Percentiles rank a stretch among this genome's conserved stretches.
phyloP scores from a whole-genome alignment of 2,329 filamentous ascomycete genomes.

The Phaeosphaeria sp. region DNA sequence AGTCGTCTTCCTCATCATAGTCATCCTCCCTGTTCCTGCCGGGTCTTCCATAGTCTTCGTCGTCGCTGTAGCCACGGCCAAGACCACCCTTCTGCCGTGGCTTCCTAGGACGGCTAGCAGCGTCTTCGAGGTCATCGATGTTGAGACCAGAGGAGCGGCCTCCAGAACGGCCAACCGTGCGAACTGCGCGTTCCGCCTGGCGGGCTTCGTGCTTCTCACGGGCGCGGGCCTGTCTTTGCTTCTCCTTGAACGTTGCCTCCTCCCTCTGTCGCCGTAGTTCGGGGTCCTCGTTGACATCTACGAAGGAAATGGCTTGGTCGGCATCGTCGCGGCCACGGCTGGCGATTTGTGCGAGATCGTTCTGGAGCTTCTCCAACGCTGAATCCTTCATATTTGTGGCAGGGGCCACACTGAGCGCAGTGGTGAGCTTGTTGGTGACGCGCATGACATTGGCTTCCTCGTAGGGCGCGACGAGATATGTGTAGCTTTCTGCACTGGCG shows the following conservation, averaged over 20 bases:
- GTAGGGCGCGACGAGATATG: slow-evolving; percentile 77
- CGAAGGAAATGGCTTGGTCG: slow-evolving; percentile 67
- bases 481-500: slow-evolving; percentile 71
- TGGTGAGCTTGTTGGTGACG: slow-evolving; percentile 77
- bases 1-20: slow-evolving; percentile 81
- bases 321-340: slow-evolving; percentile 54
- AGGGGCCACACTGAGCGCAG: slow-evolving; percentile 72
- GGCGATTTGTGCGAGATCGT: slow-evolving; percentile 69
- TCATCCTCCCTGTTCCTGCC: slow-evolving; percentile 72
- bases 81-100: slow-evolving; percentile 46
- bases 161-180: slow-evolving; percentile 58
- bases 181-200: slow-evolving; percentile 64
- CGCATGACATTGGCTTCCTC: slow-evolving; percentile 72
- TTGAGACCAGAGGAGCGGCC: slow-evolving; percentile 64
- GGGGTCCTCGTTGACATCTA: slow-evolving; percentile 74
- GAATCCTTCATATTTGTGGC: slow-evolving; percentile 74
- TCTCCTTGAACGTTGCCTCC: slow-evolving; percentile 77
- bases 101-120: slow-evolving; percentile 39
- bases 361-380: slow-evolving; percentile 72
- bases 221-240: slow-evolving; percentile 66
- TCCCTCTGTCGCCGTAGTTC: slow-evolving; percentile 77
- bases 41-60: slow-evolving; percentile 74
- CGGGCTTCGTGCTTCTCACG: slow-evolving; percentile 72
- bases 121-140: slow-evolving; percentile 66
- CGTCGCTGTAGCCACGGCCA: slow-evolving; percentile 67